A percentile compares a stretch with the other conserved stretches of the same genome.
phyloP scores from a whole-genome alignment of 257 asterid species.

The Gentiana macrophylla region DNA sequence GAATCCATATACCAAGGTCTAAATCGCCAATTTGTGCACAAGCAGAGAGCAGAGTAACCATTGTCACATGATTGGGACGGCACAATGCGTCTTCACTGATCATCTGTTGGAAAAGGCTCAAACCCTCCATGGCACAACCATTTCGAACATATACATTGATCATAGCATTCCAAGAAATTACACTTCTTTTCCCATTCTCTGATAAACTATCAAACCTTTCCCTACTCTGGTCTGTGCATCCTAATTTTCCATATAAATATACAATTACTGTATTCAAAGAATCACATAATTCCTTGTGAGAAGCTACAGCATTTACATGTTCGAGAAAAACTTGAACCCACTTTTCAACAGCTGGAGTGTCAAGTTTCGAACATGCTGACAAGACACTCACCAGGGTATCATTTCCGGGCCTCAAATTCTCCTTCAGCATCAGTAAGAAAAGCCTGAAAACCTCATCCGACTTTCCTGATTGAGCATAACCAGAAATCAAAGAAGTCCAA shows the following conservation, averaged over 20 bases:
- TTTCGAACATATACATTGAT: constrained; percentile 52
- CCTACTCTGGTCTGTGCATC: constrained; percentile 37
- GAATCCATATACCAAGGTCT: constrained; percentile 54
- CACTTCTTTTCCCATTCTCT: constrained; percentile 35
- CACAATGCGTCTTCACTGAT: constrained; percentile 22
- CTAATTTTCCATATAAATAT: constrained; percentile 53
- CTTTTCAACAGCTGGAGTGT: constrained; percentile 20
- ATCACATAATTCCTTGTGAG: constrained; percentile 19
- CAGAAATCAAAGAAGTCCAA: constrained; percentile 72
- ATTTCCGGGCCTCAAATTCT: constrained; percentile 35
- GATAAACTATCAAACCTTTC: constrained; percentile 48
- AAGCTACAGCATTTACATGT: constrained; percentile 1
- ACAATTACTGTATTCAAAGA: constrained; percentile 32
- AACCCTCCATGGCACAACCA: constrained; percentile 40
- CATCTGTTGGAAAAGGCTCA: constrained; percentile 43
- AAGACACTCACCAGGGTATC: constrained; percentile 68
- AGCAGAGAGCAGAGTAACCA: constrained; percentile 69
- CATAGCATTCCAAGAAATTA: constrained; percentile 64
- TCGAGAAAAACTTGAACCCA: constrained; percentile 32
- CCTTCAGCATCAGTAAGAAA: constrained; percentile 38
- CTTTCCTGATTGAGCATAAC: constrained; percentile 41
- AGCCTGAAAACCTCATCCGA: constrained; percentile 39
- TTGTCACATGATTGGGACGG: constrained; percentile 64
- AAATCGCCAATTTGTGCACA: constrained; percentile 68
- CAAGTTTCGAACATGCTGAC: constrained; percentile 57